Base-by-base conservation (phyloP, 176 grass and related monocot genomes). In the Poa pratensis region DNA sequence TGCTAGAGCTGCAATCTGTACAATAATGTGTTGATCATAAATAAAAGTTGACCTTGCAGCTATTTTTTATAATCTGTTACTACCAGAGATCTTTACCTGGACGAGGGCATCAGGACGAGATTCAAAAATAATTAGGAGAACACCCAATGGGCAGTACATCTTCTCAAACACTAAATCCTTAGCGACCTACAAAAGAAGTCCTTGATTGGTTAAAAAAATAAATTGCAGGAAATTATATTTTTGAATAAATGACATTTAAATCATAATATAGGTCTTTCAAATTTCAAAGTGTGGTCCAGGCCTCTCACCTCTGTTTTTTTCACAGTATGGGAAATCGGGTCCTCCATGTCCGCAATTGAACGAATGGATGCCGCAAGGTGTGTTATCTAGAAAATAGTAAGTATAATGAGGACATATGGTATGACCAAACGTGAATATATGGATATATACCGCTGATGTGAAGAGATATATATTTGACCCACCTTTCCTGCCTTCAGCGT, bases 121-220 rank as follows among this genome's bases (percentile, higher is more conserved):
- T 79, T 96, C 97, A 46, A 99, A 96, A 82, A 99, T 93, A 89
- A 99, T 99, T 27, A 99, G 79, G 16, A 99, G 82, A 86, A 99
- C 94, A 35, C 97, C 97, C 79, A 99, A 83, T 18, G 97, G 93
- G 76, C 88, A 91, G 69, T 88, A 96, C 69, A 88, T 92, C 84
- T 99, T 99, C 74, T 99, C 97, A 28, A 91, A 87, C 75, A 99
- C 88, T 30, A 96, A 67, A 39, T 91, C 97, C 79, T 99, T 93
- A 82, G 97, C 91, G 85, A 99, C 85, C 97, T 99, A 65, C 50
- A 88, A 51, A 79, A 77, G 0, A 40, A 83, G 10, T 45, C 24
- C 17, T 59, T 69, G 12, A 62, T 74, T 59, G 19, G 4, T 85
- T 77, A 78, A 59, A 81, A 76, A 66, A 6, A 5, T 34, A 6